phyloP scores from a whole-genome alignment of 495 filamentous ascomycete species.

The Xanthoparmelia taractica region DNA sequence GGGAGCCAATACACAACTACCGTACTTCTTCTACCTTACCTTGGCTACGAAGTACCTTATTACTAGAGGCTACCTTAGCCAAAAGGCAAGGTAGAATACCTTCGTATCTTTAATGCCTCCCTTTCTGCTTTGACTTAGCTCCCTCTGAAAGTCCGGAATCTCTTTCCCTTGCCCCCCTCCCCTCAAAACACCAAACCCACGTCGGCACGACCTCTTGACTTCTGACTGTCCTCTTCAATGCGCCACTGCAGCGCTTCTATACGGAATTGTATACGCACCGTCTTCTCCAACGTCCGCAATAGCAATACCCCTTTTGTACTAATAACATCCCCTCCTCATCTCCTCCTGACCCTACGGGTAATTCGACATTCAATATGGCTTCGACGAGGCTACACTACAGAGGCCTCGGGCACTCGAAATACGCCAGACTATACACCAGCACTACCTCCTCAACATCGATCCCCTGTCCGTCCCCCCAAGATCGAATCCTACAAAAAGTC shows the following conservation, averaged over 20 bases:
- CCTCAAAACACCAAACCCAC: too few relatives aligned
- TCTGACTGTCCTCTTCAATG: slow-evolving; percentile 18
- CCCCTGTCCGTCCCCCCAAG: background rate
- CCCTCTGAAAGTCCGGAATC: too few relatives aligned
- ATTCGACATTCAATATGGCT: slow-evolving; percentile 2
- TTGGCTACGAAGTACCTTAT: too few relatives aligned
- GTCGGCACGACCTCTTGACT: too few relatives aligned
- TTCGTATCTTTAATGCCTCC: too few relatives aligned
- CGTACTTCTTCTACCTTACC: too few relatives aligned
- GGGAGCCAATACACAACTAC: too few relatives aligned
- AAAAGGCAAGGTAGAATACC: too few relatives aligned
- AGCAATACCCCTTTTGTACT: background rate
- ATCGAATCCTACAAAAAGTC: slow-evolving; percentile 7
- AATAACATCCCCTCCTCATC: background rate
- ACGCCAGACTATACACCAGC: background rate
- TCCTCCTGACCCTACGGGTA: background rate
- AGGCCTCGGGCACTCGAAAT: slow-evolving; percentile 1
- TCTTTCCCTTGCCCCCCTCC: too few relatives aligned
- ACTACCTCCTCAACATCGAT: background rate
- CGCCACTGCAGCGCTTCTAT: slow-evolving; percentile 28
- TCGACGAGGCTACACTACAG: slow-evolving; percentile 12
- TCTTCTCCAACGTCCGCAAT: slow-evolving; percentile 13
- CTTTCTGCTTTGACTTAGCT: too few relatives aligned
- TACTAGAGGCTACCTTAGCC: too few relatives aligned
- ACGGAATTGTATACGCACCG: slow-evolving; percentile 21